These are phyloP conservation scores for Populus euphratica DNA, from an alignment of 345 rosid species.

Conservation along the genomic window DNA sequence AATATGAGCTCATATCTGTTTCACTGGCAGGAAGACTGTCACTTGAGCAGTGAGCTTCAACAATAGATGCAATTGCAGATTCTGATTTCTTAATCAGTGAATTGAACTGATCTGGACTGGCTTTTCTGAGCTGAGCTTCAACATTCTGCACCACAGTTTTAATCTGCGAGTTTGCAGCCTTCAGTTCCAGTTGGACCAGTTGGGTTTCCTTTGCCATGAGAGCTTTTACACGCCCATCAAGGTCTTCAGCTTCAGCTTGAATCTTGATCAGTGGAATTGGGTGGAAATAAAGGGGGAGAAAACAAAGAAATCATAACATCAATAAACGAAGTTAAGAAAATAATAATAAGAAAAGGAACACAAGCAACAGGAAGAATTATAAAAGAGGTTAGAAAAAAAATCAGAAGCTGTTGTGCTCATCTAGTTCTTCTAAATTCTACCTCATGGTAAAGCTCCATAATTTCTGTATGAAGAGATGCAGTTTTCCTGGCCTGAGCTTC, in stretches of 20 bases:
- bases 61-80: conserved; percentile 58
- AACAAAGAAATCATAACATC: background rate
- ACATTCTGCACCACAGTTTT: conserved; percentile 50
- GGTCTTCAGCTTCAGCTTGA: conserved; percentile 62
- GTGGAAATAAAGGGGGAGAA: background rate
- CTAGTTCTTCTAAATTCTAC: conserved; percentile 31
- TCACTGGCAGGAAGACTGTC: conserved; percentile 32
- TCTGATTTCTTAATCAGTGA: conserved; percentile 56
- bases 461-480: conserved; percentile 54
- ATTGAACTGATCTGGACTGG: conserved; percentile 48
- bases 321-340: background rate
- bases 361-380: background rate
- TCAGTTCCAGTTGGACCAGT: conserved; percentile 52
- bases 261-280: conserved; percentile 44
- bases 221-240: conserved; percentile 50
- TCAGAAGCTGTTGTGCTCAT: background rate
- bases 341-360: background rate
- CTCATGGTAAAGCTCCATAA: conserved; percentile 63
- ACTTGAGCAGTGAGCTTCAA: conserved; percentile 47
- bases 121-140: conserved; percentile 43
- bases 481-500: conserved; percentile 57
- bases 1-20: conserved; percentile 31
- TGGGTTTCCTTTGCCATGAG: conserved; percentile 59
- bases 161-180: conserved; percentile 49
- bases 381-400: background rate